Conservation (phyloP, 768 basidiomycete species). For the Hysterangium stoloniferum region DNA sequence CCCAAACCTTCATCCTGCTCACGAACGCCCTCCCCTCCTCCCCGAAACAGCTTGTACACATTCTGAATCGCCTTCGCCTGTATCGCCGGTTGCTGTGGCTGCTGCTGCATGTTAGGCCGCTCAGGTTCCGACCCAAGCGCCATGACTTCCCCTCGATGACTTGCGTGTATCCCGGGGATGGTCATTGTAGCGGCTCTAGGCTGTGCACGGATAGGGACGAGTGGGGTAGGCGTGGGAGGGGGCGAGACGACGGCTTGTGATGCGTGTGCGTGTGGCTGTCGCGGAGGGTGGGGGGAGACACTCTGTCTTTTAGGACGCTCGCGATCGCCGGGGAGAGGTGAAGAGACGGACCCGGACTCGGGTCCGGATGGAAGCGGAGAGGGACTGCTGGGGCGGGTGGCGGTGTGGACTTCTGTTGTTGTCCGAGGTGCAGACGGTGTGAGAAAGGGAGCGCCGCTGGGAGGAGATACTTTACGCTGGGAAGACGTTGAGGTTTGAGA, state of each 20-base stretch:
- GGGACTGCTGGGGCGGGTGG: neutral
- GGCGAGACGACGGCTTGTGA: neutral
- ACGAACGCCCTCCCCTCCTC: constrained; percentile 7
- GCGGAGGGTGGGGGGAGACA: neutral
- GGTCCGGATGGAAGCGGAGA: neutral
- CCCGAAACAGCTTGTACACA: constrained; percentile 54
- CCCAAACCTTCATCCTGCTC: neutral
- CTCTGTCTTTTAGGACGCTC: too few relatives aligned
- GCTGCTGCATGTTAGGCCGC: constrained; percentile 25
- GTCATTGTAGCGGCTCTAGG: constrained; percentile 77
- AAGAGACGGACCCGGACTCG: neutral
- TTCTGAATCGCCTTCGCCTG: constrained; percentile 43
- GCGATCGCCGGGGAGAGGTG: neutral
- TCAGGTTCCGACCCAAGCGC: constrained; percentile 71
- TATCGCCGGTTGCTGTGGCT: constrained; percentile 25
- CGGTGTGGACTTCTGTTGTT: constrained; percentile 5
- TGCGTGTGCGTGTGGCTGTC: neutral
- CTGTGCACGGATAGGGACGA: constrained; percentile 57
- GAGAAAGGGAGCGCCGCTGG: neutral
- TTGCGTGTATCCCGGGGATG: constrained; percentile 82
- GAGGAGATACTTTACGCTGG: neutral
- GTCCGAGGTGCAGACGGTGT: constrained; percentile 8
- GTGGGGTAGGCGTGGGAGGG: constrained; percentile 17
- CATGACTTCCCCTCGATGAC: constrained; percentile 79
- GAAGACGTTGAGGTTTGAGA: neutral